Evolutionary conservation across 2,329 filamentous ascomycete species (phyloP), one percentile per base, ranked within the genome.

Genomic region (Aspergillus sp.): DNA sequence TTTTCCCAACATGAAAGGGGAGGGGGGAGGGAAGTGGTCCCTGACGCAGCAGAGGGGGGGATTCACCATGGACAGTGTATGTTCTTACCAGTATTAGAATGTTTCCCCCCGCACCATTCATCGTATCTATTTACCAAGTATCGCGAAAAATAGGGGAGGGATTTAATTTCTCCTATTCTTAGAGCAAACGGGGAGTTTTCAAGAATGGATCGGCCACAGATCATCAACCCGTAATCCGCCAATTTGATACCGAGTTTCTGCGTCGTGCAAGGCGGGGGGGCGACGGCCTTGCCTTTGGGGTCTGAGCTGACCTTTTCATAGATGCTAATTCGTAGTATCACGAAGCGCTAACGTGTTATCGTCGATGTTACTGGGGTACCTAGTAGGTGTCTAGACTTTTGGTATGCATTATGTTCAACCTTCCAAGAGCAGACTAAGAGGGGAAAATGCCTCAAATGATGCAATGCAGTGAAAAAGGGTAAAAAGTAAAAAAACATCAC

Each of bases 1-100:
- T 55, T 56, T 21, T 59, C 43, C 30, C 52, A 43, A 43, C 39
- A 55, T 23, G 28, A 30, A 30, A 5, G 25, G 28, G 9, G 9
- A 30, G 10, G 15, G 51, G 51, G 36, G 12, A 23, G 4, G 10
- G 7, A 23, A 39, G 51, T 45, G 23, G 41, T 55, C n/a, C 47
- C 47, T 49, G 47, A 49, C 25, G 28, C 28, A 30, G n/a, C 19
- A 38, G 63, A 65, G 63, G 61, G 57, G 63, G 28, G 3, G 7
- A 28, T 30, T 30, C 28, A 30, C 28, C 10, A 30, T 30, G 28
- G 28, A 30, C 28, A 30, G 3, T 30, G 28, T 65, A 3, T 13
- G 5, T 45, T 45, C 21, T 67, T 67, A 50, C 39, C 53, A 47
- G 53, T 28, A 39, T 23, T 41, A 5, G n/a, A 23, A 13, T 19